Evolutionary conservation across 176 grass and related monocot species (phyloP).

Genomic region (Musa acuminata): DNA sequence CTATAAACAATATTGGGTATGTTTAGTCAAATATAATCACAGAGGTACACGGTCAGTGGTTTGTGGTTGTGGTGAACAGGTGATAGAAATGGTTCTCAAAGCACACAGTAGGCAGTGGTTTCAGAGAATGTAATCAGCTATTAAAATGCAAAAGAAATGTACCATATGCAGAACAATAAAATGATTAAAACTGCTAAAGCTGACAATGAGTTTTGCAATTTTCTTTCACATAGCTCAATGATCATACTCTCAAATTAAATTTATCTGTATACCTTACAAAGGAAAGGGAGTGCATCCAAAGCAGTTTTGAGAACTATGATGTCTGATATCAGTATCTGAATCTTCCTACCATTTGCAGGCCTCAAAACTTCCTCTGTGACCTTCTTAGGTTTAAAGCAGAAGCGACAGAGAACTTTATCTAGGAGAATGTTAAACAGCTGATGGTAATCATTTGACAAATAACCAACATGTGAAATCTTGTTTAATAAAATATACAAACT

Average conservation of each 20-base stretch:
- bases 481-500: slow-evolving; percentile 15
- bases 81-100: no score
- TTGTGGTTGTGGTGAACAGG: not conserved
- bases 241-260: not conserved
- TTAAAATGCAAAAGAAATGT: not conserved
- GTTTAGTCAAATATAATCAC: not conserved
- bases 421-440: not conserved
- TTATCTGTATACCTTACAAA: slow-evolving; percentile 52
- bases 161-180: not conserved
- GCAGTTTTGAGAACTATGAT: slow-evolving; percentile 96
- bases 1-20: slow-evolving; percentile 23
- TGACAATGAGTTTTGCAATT: not conserved
- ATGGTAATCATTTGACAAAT: not conserved
- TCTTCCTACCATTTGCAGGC: slow-evolving; percentile 67
- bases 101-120: not conserved
- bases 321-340: slow-evolving; percentile 78
- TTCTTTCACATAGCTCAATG: not conserved
- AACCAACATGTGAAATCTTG: slow-evolving; percentile 4
- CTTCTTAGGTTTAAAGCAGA: slow-evolving; percentile 90
- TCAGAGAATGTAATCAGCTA: not conserved
- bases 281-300: slow-evolving; percentile 82
- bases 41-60: not conserved
- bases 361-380: slow-evolving; percentile 50
- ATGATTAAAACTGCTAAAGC: not conserved
- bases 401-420: slow-evolving; percentile 97